phyloP scores from a whole-genome alignment of 805 yeast species.

The Teunomyces barrocoloradensis region DNA sequence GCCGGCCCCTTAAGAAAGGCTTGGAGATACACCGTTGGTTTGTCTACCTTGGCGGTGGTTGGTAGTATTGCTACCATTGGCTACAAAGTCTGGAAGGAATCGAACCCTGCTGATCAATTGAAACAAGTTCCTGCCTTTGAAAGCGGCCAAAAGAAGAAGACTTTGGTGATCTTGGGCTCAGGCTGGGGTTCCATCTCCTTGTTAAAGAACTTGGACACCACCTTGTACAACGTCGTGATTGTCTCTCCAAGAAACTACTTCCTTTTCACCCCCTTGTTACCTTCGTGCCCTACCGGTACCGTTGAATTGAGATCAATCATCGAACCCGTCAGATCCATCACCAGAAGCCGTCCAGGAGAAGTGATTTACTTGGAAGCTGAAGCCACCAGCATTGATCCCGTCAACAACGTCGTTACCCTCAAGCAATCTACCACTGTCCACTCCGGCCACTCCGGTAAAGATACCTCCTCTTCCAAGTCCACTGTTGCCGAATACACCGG shows the following conservation, averaged over 20 bases:
- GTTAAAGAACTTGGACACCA: slow-evolving; percentile 79
- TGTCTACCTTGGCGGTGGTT: slow-evolving; percentile 49
- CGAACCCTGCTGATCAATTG: slow-evolving; percentile 56
- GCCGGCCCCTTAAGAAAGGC: slow-evolving; percentile 32
- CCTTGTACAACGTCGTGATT: slow-evolving; percentile 82
- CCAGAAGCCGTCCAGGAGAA: slow-evolving; percentile 75
- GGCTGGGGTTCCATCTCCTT: slow-evolving; percentile 95
- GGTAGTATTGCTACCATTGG: slow-evolving; percentile 50
- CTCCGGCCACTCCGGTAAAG: slow-evolving; percentile 53
- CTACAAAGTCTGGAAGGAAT: slow-evolving; percentile 62
- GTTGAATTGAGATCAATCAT: slow-evolving; percentile 86
- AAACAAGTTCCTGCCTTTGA: slow-evolving; percentile 58
- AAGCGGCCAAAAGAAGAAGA: slow-evolving; percentile 62
- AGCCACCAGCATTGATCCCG: slow-evolving; percentile 79
- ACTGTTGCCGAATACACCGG: slow-evolving; percentile 41
- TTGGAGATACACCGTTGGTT: slow-evolving; percentile 48
- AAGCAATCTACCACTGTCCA: slow-evolving; percentile 57
- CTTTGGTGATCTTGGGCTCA: slow-evolving; percentile 78
- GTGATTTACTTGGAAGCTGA: slow-evolving; percentile 86
- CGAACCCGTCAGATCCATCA: slow-evolving; percentile 87
- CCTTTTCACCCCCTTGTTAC: slow-evolving; percentile 92
- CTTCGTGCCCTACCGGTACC: slow-evolving; percentile 93
- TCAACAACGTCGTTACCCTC: slow-evolving; percentile 59
- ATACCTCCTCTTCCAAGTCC: slow-evolving; percentile 42
- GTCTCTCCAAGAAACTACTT: slow-evolving; percentile 95